Evolutionary conservation across 108 stramenopile genomes (phyloP), one percentile per base, ranked within the genome.

Genomic region (Cyclotella cryptica): DNA sequence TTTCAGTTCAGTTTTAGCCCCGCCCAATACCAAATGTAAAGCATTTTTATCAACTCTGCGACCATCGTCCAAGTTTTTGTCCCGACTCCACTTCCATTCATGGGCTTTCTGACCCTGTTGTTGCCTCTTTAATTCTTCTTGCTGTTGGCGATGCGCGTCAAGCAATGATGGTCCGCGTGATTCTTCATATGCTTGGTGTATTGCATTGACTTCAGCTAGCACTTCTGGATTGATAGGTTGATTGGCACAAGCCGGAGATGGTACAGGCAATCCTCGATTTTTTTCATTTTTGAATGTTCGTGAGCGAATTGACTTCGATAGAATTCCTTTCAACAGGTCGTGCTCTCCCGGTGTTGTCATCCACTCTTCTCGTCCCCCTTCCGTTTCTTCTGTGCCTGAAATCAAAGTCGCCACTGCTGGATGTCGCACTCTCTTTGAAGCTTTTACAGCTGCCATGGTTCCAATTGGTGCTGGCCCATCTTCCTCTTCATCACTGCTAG

Each of bases 31-130:
- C 79, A 89, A 79, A 44, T 88, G 75, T 67, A 96, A 69, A 13
- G 87, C 88, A 83, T 92, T 85, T 82, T 93, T 94, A 84, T 96
- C 93, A 0, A 96, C 95, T 52, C 92, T 88, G 35, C 93, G 73
- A 29, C 95, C 93, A 21, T 87, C 86, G 68, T 93, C 94, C 54
- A 95, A 73, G 68, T 93, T 90, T 22, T 84, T 86, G 27, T 93
- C 89, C 13, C 91, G 81, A 69, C 65, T 93, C 92, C 92, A 95
- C 29, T 79, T 86, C 87, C 84, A 92, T 58, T 81, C 86, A 40
- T 54, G 47, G 52, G 83, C 69, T 42, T 75, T 62, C 49, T 74
- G 71, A 15, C 67, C 70, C 29, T 60, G 61, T 30, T 74, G 70
- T 22, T 66, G 55, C 35, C 72, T 58, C 74, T 87, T 88, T 75